phyloP scores from a whole-genome alignment of 176 grass and related monocot species.

The Poa annua region DNA sequence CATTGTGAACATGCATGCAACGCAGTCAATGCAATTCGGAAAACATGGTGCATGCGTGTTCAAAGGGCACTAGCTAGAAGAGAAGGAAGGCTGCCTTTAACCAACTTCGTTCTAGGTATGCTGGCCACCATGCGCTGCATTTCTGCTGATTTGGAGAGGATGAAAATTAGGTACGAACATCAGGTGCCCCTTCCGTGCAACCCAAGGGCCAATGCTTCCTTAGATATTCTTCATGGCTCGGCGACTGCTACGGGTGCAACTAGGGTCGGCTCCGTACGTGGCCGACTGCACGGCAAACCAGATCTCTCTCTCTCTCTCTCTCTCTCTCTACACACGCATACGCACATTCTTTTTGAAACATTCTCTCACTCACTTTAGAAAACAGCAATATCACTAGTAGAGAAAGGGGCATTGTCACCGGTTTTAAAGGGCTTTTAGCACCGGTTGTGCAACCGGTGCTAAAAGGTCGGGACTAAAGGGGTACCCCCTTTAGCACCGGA shows the following conservation, averaged over 20 bases:
- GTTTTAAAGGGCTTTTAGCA: too few relatives aligned
- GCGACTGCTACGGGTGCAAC: neutral
- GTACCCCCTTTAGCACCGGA: too few relatives aligned
- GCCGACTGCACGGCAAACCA: slow-evolving; percentile 29
- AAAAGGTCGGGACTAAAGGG: too few relatives aligned
- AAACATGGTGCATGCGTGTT: slow-evolving; percentile 11
- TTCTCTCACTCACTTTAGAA: slow-evolving; percentile 2
- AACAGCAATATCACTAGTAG: slow-evolving; percentile 35
- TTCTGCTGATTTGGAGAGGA: neutral
- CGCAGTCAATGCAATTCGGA: neutral
- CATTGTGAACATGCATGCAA: neutral
- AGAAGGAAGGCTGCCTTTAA: slow-evolving; percentile 31
- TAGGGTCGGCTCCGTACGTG: slow-evolving; percentile 36
- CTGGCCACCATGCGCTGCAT: slow-evolving; percentile 33
- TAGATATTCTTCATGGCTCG: slow-evolving; percentile 10
- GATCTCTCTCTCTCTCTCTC: neutral
- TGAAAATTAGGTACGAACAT: slow-evolving; percentile 41
- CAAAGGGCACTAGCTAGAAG: slow-evolving; percentile 16
- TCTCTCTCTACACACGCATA: neutral
- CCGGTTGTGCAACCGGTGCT: too few relatives aligned
- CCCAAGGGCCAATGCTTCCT: slow-evolving; percentile 40
- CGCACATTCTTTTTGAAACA: neutral
- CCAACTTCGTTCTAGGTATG: slow-evolving; percentile 49
- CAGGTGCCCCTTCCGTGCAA: slow-evolving; percentile 25
- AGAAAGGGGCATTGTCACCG: too few relatives aligned